Base-by-base conservation (phyloP, 2,329 filamentous ascomycete genomes). In the Penicillium sp. region DNA sequence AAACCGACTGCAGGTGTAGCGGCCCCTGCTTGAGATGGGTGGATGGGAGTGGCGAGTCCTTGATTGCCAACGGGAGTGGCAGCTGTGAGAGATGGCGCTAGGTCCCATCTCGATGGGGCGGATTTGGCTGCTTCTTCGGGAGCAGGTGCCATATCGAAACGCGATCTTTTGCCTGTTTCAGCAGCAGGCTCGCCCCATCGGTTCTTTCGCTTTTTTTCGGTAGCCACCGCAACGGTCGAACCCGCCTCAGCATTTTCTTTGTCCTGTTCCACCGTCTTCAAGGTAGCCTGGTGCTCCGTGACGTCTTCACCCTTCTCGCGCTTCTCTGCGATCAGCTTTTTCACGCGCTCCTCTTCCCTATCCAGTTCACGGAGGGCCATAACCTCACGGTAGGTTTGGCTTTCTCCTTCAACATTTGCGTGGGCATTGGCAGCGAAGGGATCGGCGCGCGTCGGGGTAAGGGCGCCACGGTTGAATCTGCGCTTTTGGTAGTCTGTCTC, bases 401-500 rank as follows among this genome's bases (percentile, higher is more conserved):
- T 91, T 64, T 92, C 88, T 53, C 85, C 84, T 29, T 83, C 79
- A 24, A 82, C 83, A 56, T 85, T 86, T 46, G 82, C 85, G 71
- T 89, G 84, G 60, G 85, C 80, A 69, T 92, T 89, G 61, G 87
- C 85, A 26, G 89, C 89, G 69, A 96, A 96, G 31, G 91, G 88
- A 71, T 96, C 92, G 59, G 87, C 90, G 68, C 91, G 87, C 9
- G 90, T 92, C 5, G 92, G 92, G 22, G 91, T 94, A 61, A 97
- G 81, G 44, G 74, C 69, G 50, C 85, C 87, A 59, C 94, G 91
- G 72, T 96, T 88, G 74, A 96, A 95, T 57, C 92, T 87, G 63
- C 92, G 90, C 78, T 96, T 96, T 77, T 99, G 95, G 73, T 99
- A 99, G 71, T 97, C 93, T 61, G 92, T 95, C 79, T 97, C 93